These are phyloP conservation scores for Canariomyces notabilis DNA, from an alignment of 2,329 filamentous ascomycete species.

Conservation along the genomic window DNA sequence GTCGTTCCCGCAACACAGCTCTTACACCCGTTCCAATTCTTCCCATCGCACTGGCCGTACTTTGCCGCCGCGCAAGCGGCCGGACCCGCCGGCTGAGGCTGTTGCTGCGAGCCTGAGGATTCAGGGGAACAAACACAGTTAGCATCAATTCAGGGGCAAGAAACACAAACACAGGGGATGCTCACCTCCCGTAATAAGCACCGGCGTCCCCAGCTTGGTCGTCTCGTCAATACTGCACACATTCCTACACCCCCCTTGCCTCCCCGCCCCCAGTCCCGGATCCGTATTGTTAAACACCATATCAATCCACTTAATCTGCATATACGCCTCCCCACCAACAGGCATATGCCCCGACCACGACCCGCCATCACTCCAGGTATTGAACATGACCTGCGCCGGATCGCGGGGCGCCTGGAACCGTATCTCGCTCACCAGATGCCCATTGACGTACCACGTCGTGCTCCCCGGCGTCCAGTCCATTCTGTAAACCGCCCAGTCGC, in stretches of 20 bases:
- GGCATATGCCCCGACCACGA: slow-evolving; percentile 46
- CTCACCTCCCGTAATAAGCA: slow-evolving; percentile 26
- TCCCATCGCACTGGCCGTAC: slow-evolving; percentile 37
- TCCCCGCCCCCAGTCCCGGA: slow-evolving; percentile 13
- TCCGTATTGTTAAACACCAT: slow-evolving; percentile 41
- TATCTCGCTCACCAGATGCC: slow-evolving; percentile 39
- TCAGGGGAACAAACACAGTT: background rate
- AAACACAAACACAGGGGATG: background rate
- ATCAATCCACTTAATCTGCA: slow-evolving; percentile 51
- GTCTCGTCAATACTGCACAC: slow-evolving; percentile 38
- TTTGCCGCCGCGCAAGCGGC: slow-evolving; percentile 24
- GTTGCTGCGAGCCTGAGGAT: background rate
- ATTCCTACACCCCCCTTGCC: slow-evolving; percentile 27
- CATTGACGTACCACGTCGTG: slow-evolving; percentile 47
- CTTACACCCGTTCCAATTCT: slow-evolving; percentile 33
- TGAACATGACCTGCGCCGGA: slow-evolving; percentile 43
- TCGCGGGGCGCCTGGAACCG: slow-evolving; percentile 45
- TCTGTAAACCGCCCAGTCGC: slow-evolving; percentile 46
- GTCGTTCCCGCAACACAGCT: slow-evolving; percentile 31
- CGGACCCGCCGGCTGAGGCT: slow-evolving; percentile 1
- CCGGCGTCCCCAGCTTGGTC: slow-evolving; percentile 32
- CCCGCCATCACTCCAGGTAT: slow-evolving; percentile 50
- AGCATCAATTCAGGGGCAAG: slow-evolving; percentile 1
- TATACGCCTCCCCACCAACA: slow-evolving; percentile 35
- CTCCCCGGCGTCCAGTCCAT: slow-evolving; percentile 46